Evolutionary conservation across 495 filamentous ascomycete species (phyloP).

Genomic region (Penicillium paxilli): DNA sequence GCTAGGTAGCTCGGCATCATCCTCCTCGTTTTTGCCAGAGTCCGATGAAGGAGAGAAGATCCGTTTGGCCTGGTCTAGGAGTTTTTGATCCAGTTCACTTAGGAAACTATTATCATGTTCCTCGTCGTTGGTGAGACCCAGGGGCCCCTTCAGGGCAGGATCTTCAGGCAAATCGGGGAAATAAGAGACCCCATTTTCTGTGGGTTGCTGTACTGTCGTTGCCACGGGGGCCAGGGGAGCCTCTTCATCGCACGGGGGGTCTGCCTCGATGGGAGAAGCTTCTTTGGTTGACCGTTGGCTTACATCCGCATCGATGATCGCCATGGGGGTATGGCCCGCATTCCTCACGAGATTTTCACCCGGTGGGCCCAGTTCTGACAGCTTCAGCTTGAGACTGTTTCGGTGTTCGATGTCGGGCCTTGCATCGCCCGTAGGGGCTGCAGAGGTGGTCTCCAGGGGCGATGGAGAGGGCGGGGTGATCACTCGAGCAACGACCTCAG

Average conservation of each 20-base stretch:
- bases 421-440: conserved; percentile 23
- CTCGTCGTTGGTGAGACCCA: conserved; percentile 45
- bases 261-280: conserved; percentile 20
- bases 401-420: conserved; percentile 30
- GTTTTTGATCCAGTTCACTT: conserved; percentile 42
- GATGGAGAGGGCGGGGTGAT: conserved; percentile 47
- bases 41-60: conserved; percentile 21
- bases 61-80: conserved; percentile 40
- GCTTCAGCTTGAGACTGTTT: conserved; percentile 41
- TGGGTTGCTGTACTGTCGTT: conserved; percentile 33
- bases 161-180: conserved; percentile 45
- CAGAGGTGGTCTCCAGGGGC: conserved; percentile 31
- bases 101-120: conserved; percentile 43
- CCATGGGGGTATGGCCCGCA: conserved; percentile 52
- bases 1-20: conserved; percentile 29
- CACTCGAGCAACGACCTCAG: conserved; percentile 42
- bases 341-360: conserved; percentile 40
- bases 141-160: conserved; percentile 44
- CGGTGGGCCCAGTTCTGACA: conserved; percentile 41
- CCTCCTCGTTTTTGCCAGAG: conserved; percentile 12
- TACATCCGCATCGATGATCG: conserved; percentile 36
- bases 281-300: conserved; percentile 33
- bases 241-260: conserved; percentile 20
- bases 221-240: conserved; percentile 31
- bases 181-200: conserved; percentile 43